These are phyloP conservation scores for Suillus bovinus DNA, from an alignment of 768 basidiomycete genomes.

Conservation along the genomic window DNA sequence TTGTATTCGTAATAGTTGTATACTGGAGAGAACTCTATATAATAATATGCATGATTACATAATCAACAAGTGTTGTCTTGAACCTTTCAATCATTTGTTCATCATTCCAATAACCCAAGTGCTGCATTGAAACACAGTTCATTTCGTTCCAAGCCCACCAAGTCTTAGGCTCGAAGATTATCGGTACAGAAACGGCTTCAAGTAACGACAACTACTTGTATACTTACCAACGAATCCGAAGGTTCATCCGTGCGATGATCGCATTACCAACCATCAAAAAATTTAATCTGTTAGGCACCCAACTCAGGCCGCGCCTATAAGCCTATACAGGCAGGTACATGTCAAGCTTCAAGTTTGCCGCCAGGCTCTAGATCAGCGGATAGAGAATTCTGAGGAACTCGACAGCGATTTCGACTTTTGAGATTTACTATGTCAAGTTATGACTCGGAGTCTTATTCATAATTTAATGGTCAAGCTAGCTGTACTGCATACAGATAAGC, in stretches of 20 bases:
- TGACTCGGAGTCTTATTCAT: no score
- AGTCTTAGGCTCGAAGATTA: no score
- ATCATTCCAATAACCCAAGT: no score
- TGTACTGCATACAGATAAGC: no score
- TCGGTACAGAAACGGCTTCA: background rate
- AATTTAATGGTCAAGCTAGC: no score
- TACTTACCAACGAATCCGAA: background rate
- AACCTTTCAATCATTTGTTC: background rate
- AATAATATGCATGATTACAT: background rate
- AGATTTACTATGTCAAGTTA: background rate
- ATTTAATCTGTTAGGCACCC: background rate
- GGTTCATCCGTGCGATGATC: background rate
- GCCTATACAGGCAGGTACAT: background rate
- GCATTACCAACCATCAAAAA: slow-evolving; percentile 1
- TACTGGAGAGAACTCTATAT: no score
- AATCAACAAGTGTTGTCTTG: background rate
- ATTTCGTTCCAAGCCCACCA: background rate
- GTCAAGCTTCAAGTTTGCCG: background rate
- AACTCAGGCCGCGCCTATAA: background rate
- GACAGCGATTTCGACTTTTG: background rate
- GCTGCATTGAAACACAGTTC: background rate
- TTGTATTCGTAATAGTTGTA: no score
- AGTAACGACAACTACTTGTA: background rate
- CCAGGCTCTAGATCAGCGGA: background rate
- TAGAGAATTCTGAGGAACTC: background rate